phyloP scores from a whole-genome alignment of 2,329 filamentous ascomycete genomes.

The Macrophomina phaseolina region DNA sequence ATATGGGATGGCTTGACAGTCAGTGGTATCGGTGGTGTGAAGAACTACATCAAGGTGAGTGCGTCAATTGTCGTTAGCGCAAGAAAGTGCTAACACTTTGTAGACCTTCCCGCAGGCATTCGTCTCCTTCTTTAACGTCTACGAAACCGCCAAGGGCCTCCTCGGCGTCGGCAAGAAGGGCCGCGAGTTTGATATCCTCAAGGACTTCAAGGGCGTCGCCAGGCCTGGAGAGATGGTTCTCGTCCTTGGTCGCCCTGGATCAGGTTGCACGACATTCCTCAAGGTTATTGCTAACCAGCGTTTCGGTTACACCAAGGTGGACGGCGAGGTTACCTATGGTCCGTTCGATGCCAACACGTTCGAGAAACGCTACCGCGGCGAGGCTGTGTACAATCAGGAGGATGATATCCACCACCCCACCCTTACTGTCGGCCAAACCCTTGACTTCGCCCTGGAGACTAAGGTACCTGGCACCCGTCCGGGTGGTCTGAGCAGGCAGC shows the following conservation, averaged over 20 bases:
- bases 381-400: slow-evolving; percentile 85
- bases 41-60: slow-evolving; percentile 65
- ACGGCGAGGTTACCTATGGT: slow-evolving; percentile 78
- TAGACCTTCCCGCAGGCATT: slow-evolving; percentile 79
- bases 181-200: slow-evolving; percentile 73
- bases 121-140: slow-evolving; percentile 76
- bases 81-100: neutral
- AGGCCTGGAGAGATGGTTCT: slow-evolving; percentile 85
- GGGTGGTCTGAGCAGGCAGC: slow-evolving; percentile 70
- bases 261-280: slow-evolving; percentile 61
- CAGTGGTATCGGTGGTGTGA: slow-evolving; percentile 73
- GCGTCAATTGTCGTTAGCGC: too few species aligned
- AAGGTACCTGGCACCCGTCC: slow-evolving; percentile 84
- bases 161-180: slow-evolving; percentile 72
- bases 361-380: slow-evolving; percentile 73
- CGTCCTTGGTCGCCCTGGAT: slow-evolving; percentile 77
- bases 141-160: slow-evolving; percentile 67
- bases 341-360: slow-evolving; percentile 75
- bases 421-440: slow-evolving; percentile 84
- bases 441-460: slow-evolving; percentile 82
- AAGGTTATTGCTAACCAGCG: slow-evolving; percentile 62
- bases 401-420: slow-evolving; percentile 87
- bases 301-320: slow-evolving; percentile 64
- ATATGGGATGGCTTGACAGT: slow-evolving; percentile 81
- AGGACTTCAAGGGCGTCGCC: slow-evolving; percentile 66